Percentiles rank a stretch among this genome's conserved stretches.
These are phyloP conservation scores for Hypoxylon perforatum DNA, from an alignment of 495 filamentous ascomycete genomes.

Conservation along the genomic window DNA sequence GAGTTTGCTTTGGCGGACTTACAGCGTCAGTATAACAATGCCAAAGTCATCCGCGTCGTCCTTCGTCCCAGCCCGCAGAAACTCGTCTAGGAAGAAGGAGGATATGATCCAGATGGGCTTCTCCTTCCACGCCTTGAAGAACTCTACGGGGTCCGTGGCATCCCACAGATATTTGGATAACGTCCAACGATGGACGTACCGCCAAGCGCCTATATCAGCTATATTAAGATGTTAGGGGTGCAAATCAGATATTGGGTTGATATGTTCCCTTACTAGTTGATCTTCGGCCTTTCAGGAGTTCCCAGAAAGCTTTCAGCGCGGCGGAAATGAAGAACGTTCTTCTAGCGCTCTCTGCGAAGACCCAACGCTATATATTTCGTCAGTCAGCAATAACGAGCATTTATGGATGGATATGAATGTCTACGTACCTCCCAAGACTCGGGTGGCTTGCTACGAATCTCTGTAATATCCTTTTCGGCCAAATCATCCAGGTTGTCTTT, in stretches of 20 bases:
- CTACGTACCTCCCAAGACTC: slow-evolving; percentile 43
- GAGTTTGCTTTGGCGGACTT: not conserved
- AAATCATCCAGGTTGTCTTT: slow-evolving; percentile 46
- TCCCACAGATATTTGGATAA: slow-evolving; percentile 41
- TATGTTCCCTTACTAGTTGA: slow-evolving; percentile 10
- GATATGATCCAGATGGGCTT: slow-evolving; percentile 40
- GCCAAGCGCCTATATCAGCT: slow-evolving; percentile 31
- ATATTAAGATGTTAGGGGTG: slow-evolving; percentile 1
- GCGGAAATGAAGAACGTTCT: slow-evolving; percentile 37
- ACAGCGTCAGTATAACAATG: slow-evolving; percentile 35
- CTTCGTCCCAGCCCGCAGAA: slow-evolving; percentile 32
- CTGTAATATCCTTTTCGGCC: slow-evolving; percentile 16
- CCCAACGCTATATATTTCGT: slow-evolving; percentile 32
- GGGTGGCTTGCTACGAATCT: slow-evolving; percentile 30
- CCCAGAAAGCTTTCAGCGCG: slow-evolving; percentile 27
- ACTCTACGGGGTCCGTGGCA: slow-evolving; percentile 38
- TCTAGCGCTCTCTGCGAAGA: slow-evolving; percentile 42
- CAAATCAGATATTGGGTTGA: not conserved
- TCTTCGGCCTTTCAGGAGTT: slow-evolving; percentile 26
- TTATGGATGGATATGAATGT: not conserved
- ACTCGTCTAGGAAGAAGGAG: slow-evolving; percentile 35
- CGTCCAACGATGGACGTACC: slow-evolving; percentile 34
- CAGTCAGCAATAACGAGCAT: slow-evolving; percentile 1
- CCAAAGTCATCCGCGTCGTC: slow-evolving; percentile 44
- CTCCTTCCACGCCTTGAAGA: slow-evolving; percentile 43